Evolutionary conservation across 2,329 filamentous ascomycete genomes (phyloP), one percentile per base, ranked within the genome.

Genomic region (Penicillium italicum): DNA sequence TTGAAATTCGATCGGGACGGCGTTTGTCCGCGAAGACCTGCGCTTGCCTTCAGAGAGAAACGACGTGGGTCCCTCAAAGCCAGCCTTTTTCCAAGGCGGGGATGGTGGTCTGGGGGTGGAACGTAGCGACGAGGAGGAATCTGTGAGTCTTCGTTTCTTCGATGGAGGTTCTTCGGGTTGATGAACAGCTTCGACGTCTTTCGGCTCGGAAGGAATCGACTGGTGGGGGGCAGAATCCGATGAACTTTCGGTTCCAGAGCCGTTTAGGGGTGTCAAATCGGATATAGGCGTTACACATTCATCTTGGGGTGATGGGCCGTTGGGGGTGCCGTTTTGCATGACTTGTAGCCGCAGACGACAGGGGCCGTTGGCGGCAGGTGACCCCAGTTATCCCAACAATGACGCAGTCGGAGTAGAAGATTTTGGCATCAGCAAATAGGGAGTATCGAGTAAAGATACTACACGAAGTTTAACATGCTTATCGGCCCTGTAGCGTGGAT

Each of bases 1-100:
- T 57, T 78, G 77, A 46, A 77, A 63, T 42, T 80, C 79, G 49
- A 77, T 60, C 14, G 81, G 79, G 20, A 82, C 68, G 51, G 62
- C 59, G 61, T 76, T 76, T 50, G 82, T 81, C 63, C 85, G 77
- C 46, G 83, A 81, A 42, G 85, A 87, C 71, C 83, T 84, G 57
- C 85, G 77, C 62, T 79, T 79, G 37, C 85, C 85, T 69, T 84
- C 79, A 57, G 82, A 79, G 43, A 88, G 83, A 70, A 95, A 92
- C 0, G 89, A 88, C 4, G 93, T 94, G 22, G 94, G 94, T 0
- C 94, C 94, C 28, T 96, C 89, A 38, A 89, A 90, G 56, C 83
- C 83, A 60, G 89, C 83, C 68, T 85, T 90, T 78, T 94, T 97
- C 94, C 94, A 99, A 22, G 94, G 94, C 62, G 94, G 94, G 60